phyloP scores from a whole-genome alignment of 2,329 filamentous ascomycete species.

The Fusarium neocosmosporiellum region DNA sequence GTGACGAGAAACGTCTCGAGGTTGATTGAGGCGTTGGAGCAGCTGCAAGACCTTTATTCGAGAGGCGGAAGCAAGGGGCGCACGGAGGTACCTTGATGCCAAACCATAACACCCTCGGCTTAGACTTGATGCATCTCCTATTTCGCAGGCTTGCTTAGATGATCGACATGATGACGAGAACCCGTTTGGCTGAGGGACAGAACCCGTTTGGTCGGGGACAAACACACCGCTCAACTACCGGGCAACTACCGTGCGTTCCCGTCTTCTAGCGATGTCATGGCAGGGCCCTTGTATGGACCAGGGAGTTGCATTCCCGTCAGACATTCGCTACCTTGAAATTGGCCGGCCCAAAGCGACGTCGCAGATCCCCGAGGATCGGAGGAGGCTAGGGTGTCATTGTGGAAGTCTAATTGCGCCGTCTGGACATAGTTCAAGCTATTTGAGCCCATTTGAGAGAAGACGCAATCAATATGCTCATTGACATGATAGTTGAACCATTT shows the following conservation, averaged over 20 bases:
- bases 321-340: not conserved
- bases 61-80: not conserved
- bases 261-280: not conserved
- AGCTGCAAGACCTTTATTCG: constrained; percentile 8
- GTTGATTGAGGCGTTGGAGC: not conserved
- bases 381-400: not conserved
- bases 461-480: not conserved
- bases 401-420: not conserved
- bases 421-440: not conserved
- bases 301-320: not conserved
- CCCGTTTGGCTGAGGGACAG: constrained; percentile 18
- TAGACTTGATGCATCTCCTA: not conserved
- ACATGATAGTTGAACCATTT: not conserved
- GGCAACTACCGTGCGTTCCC: constrained; percentile 4
- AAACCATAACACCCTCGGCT: not conserved
- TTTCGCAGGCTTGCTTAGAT: not conserved
- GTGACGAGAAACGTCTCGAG: not conserved
- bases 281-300: not conserved
- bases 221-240: constrained; percentile 12
- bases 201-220: constrained; percentile 21
- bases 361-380: not conserved
- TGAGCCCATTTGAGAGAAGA: constrained; percentile 20
- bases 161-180: constrained; percentile 24
- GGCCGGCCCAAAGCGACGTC: not conserved
- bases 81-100: not conserved